A percentile compares a stretch with the other conserved stretches of the same genome.
Conservation (phyloP, 495 filamentous ascomycete species). For the Penicillium paxilli region DNA sequence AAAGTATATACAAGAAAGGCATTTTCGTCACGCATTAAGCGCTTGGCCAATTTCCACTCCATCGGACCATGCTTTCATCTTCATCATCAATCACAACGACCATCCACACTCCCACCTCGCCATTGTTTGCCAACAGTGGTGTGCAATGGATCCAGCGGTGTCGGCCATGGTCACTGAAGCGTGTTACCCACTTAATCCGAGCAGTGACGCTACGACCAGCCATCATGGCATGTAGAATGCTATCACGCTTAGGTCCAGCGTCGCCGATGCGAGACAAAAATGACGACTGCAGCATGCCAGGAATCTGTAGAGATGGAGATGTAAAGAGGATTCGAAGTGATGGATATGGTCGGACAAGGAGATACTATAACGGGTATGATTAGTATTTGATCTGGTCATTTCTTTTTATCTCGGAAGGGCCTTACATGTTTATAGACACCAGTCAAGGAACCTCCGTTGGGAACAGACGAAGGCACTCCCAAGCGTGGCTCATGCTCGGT, state of each 20-base stretch:
- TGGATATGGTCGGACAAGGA: conserved; percentile 61
- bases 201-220: conserved; percentile 64
- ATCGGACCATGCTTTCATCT: conserved; percentile 17
- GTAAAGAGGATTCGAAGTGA: conserved; percentile 65
- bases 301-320: conserved; percentile 60
- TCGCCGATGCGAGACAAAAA: conserved; percentile 55
- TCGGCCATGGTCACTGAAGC: conserved; percentile 42
- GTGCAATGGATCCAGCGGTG: conserved; percentile 63
- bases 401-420: no score
- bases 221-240: conserved; percentile 54
- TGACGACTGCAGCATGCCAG: conserved; percentile 60
- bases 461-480: not conserved
- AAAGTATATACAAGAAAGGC: not conserved
- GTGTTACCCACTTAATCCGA: conserved; percentile 58
- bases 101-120: conserved; percentile 64
- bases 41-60: conserved; percentile 7
- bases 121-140: conserved; percentile 56
- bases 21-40: not conserved
- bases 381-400: not conserved
- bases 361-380: conserved; percentile 42
- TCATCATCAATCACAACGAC: conserved; percentile 57
- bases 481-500: not conserved
- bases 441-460: conserved; percentile 23
- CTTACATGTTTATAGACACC: conserved; percentile 50
- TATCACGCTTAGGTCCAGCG: conserved; percentile 43